Base-by-base conservation (phyloP, 1,284 basidiomycete genomes). In the Cryptococcus neoformans region DNA sequence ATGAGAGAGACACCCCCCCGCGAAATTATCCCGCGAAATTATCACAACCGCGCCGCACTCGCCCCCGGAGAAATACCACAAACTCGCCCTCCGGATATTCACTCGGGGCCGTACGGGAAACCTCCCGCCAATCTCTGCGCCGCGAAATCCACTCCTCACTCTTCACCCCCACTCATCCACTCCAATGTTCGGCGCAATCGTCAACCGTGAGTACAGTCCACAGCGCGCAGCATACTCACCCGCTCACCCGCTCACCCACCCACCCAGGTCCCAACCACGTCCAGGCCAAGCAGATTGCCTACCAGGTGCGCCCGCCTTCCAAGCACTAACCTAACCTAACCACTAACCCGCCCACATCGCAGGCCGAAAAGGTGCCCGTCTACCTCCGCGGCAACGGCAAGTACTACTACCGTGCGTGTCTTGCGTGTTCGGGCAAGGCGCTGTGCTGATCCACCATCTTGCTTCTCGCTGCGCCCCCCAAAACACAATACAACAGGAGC, bases 341-440 rank as follows among this genome's bases (percentile, higher is more conserved):
- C 21, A 21, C 21, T 21, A 21, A 21, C 21, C 21, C 21, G 1
- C 21, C 21, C 21, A 28, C 58, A 72, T 69, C 21, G 21, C 21
- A 21, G 21, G 58, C 62, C 54, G 59, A 64, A 51, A 72, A 75
- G 62, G 60, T 69, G 40, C 64, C 67, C 39, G 72, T 75, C 58
- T 75, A 67, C 68, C 69, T 74, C 51, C 67, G 71, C 55, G 71
- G 69, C 49, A 59, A 65, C 58, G 64, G 70, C 47, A 74, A 71
- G 65, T 56, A 71, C 61, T 70, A 70, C 64, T 74, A 72, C 65
- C 65, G 75, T 77, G 58, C 56, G 75, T 75, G 2, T 4, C n/a
- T n/a, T 40, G n/a, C 8, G n/a, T 9, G 39, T n/a, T 40, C 39
- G n/a, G n/a, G n/a, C n/a, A n/a, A n/a, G n/a, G n/a, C n/a, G n/a